Conservation (phyloP, 1,284 basidiomycete species). For the Ganoderma sinense region DNA sequence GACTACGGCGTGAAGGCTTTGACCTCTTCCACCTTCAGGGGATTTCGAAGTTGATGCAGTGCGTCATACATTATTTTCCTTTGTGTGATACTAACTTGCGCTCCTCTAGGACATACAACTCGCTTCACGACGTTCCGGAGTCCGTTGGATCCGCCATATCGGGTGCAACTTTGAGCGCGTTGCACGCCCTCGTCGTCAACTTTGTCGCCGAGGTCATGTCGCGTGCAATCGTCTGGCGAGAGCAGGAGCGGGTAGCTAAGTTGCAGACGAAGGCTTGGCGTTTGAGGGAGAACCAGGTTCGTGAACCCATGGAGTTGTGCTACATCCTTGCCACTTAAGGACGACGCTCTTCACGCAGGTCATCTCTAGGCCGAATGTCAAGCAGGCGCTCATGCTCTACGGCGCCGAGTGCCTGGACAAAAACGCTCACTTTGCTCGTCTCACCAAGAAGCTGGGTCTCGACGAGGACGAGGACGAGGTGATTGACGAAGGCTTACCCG, state of each 20-base stretch:
- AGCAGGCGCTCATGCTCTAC: constrained; percentile 52
- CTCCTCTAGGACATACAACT: constrained; percentile 37
- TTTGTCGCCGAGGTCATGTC: constrained; percentile 61
- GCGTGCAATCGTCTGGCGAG: constrained; percentile 57
- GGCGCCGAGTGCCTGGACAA: constrained; percentile 40
- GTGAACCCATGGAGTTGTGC: constrained; percentile 14
- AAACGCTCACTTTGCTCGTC: constrained; percentile 45
- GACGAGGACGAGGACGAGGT: constrained; percentile 24
- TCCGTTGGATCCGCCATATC: constrained; percentile 37
- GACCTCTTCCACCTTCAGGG: constrained; percentile 58
- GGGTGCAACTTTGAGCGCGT: constrained; percentile 38
- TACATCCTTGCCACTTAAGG: background rate
- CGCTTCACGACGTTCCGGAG: constrained; percentile 45
- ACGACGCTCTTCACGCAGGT: constrained; percentile 29
- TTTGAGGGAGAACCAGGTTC: constrained; percentile 38
- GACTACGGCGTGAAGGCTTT: constrained; percentile 50
- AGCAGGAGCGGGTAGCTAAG: constrained; percentile 64
- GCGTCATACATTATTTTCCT: constrained; percentile 21
- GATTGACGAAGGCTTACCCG: constrained; percentile 3
- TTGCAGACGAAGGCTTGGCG: constrained; percentile 66
- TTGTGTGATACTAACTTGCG: background rate
- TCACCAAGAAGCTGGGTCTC: constrained; percentile 32
- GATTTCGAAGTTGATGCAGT: constrained; percentile 50
- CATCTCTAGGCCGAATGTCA: constrained; percentile 51
- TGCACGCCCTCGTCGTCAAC: constrained; percentile 53